Base-by-base conservation (phyloP, 768 basidiomycete genomes). In the Auriscalpium vulgare region DNA sequence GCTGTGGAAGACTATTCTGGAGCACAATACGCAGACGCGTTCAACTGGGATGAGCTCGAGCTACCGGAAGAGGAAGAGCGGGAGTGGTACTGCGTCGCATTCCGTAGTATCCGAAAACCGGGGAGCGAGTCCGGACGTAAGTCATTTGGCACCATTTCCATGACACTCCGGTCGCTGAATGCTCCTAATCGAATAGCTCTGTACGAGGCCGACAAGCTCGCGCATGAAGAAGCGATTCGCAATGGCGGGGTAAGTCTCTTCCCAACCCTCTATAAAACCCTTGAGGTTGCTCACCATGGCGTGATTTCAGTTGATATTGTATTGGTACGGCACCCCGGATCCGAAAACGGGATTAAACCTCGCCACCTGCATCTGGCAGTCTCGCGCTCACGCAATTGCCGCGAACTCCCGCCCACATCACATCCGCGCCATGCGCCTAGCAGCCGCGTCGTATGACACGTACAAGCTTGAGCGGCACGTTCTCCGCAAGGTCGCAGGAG, bases 301-400 rank as follows among this genome's bases (percentile, higher is more conserved):
- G 43, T 44, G 37, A 46, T 19, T 49, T 43, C 56, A 91, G 82
- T 75, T 97, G 36, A 80, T 97, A 51, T 75, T 95, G 67, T 97
- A 97, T 69, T 97, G 95, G 95, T 95, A 93, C 63, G 94, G 94
- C 10, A 78, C 86, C 35, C 94, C 94, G 1, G 73, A 90, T 62
- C 78, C 78, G 50, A 67, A 75, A 38, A 88, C 88, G 0, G 85
- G 92, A 1, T 75, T 88, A 71, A 97, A 97, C 69, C 81, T 97
- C 53, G 93, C 95, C 8, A 97, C 94, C 16, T 97, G 95, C 72
- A 87, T 98, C 44, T 98, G 95, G 95, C 85, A 88, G 71, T 91
- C 88, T 44, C 84, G 94, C 7, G 79, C 79, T 61, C 87, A 93
- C 58, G 95, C 95, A 4, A 72, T 84, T 29, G 84, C 83, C 4